Base-by-base conservation (phyloP, 805 yeast genomes). In the Schwanniomyces pseudopolymorphus region DNA sequence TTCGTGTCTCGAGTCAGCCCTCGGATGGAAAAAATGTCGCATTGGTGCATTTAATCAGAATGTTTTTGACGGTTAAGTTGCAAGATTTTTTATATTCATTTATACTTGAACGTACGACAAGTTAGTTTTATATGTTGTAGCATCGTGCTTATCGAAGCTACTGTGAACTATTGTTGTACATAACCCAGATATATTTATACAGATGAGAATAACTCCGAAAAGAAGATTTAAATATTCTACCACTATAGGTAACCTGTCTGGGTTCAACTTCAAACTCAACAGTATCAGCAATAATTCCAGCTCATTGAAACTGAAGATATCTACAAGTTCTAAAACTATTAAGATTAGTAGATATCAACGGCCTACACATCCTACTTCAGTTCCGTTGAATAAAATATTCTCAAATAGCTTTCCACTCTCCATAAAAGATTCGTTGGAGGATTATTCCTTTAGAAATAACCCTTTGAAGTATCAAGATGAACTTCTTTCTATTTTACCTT, bases 321-420 rank as follows among this genome's bases (percentile, higher is more conserved):
- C 4, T 17, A 13, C 16, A 42, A 26, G 9, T 5, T 17, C 16
- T 3, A 20, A 36, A 10, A 8, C 16, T 11, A 8, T 10, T 27
- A 44, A 33, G 14, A 14, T 4, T 9, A 31, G 39, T 20, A 17
- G 21, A 19, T 81, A 80, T 53, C 75, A 65, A 48, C 59, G 83
- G 21, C 74, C 89, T 0, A 81, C 84, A 0, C 81, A 85, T 20
- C 91, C 91, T 1, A 74, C 84, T 0, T 87, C 89, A 0, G 76
- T 84, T 0, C 89, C 90, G 0, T 50, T 85, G 5, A 61, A 69
- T 19, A 78, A 79, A 53, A 69, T 85, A 11, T 62, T 83, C 21
- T 69, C 78, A 7, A 73, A 71, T 44, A 69, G 75, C 38, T 86
- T 86, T 57, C 92, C 92, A 0, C 65, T 84, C 10, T 61, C 79